Conservation (phyloP, 768 basidiomycete species). For the Phlegmacium glaucopus region DNA sequence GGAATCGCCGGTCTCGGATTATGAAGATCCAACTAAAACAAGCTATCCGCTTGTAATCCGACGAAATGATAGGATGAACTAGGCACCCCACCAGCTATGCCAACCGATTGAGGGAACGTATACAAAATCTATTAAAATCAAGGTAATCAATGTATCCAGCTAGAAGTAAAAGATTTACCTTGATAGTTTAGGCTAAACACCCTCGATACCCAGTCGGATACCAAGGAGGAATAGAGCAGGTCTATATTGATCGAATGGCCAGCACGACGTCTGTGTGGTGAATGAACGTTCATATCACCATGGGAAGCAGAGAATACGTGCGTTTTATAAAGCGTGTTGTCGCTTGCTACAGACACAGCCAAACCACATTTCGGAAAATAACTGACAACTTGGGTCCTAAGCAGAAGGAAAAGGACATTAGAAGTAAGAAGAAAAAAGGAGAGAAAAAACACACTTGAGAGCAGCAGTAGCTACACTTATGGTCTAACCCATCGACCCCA, state of each 20-base stretch:
- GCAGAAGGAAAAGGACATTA: slow-evolving; percentile 2
- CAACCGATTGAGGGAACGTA: slow-evolving; percentile 92
- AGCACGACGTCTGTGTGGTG: slow-evolving; percentile 25
- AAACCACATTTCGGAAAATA: slow-evolving; percentile 78
- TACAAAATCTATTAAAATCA: slow-evolving; percentile 64
- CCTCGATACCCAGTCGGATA: slow-evolving; percentile 83
- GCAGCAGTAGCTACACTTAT: slow-evolving; percentile 97
- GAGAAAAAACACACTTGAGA: slow-evolving; percentile 60
- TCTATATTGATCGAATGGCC: slow-evolving; percentile 28
- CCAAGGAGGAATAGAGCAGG: slow-evolving; percentile 87
- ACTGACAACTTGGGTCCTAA: slow-evolving; percentile 77
- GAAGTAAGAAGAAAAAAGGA: background rate
- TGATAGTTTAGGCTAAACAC: slow-evolving; percentile 88
- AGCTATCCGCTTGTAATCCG: slow-evolving; percentile 82
- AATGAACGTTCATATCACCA: slow-evolving; percentile 24
- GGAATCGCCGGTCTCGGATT: slow-evolving; percentile 77
- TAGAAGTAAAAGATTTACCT: slow-evolving; percentile 28
- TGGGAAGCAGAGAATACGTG: slow-evolving; percentile 84
- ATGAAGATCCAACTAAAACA: slow-evolving; percentile 83
- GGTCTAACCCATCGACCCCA: no score
- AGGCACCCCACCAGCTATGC: slow-evolving; percentile 94
- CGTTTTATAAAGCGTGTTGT: slow-evolving; percentile 77
- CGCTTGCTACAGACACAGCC: slow-evolving; percentile 78
- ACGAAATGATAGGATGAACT: slow-evolving; percentile 99
- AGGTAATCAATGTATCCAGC: background rate